phyloP scores from a whole-genome alignment of 352 stramenopile genomes.

The Pythium phragmiticola region DNA sequence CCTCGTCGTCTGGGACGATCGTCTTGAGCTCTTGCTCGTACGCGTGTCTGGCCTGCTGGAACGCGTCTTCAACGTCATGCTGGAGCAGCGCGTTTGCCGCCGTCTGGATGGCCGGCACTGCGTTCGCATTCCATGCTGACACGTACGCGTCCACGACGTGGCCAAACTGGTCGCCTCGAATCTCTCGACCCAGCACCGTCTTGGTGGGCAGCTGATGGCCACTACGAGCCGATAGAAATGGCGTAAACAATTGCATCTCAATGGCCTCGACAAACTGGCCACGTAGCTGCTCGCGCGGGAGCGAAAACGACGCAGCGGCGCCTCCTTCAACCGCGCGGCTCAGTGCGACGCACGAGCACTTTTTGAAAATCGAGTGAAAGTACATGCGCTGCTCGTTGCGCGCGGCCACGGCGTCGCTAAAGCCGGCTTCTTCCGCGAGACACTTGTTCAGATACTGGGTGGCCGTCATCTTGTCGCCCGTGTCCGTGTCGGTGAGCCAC shows the following conservation, averaged over 20 bases:
- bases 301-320: constrained; percentile 6
- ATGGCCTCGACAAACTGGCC: constrained; percentile 55
- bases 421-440: constrained; percentile 49
- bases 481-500: constrained; percentile 50
- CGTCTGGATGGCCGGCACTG: constrained; percentile 45
- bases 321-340: constrained; percentile 53
- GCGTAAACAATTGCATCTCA: constrained; percentile 39
- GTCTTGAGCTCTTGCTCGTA: constrained; percentile 29
- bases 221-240: constrained; percentile 40
- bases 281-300: constrained; percentile 38
- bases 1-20: neutral
- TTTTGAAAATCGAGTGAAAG: constrained; percentile 46
- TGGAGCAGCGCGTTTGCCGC: constrained; percentile 46
- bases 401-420: constrained; percentile 46
- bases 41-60: constrained; percentile 27
- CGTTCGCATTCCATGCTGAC: constrained; percentile 35
- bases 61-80: constrained; percentile 32
- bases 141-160: constrained; percentile 47
- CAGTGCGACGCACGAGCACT: constrained; percentile 40
- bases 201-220: constrained; percentile 39
- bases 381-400: constrained; percentile 66
- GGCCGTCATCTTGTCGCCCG: constrained; percentile 47
- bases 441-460: constrained; percentile 51
- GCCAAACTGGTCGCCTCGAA: constrained; percentile 41
- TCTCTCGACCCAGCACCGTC: constrained; percentile 37